Conservation (phyloP, 1,284 basidiomycete species). For the Pseudozyma sp. region DNA sequence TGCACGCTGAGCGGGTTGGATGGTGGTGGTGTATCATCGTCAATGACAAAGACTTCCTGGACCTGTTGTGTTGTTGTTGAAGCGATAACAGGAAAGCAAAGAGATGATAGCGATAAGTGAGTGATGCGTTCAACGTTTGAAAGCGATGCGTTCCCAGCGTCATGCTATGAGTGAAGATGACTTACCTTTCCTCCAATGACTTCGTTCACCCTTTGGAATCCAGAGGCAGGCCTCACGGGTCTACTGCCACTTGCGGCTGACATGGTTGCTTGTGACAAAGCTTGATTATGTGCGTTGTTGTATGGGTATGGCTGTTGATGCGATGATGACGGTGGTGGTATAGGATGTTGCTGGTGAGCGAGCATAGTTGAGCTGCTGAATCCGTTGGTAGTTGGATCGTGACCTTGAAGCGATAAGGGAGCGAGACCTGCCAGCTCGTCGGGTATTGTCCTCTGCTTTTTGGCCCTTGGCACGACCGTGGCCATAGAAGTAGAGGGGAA, state of each 20-base stretch:
- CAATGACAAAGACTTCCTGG: slow-evolving; percentile 57
- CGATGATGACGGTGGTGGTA: slow-evolving; percentile 23
- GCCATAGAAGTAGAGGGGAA: slow-evolving; percentile 28
- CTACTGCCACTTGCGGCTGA: slow-evolving; percentile 38
- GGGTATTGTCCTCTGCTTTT: slow-evolving; percentile 52
- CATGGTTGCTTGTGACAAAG: slow-evolving; percentile 22
- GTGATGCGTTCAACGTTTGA: not conserved
- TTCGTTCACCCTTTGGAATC: slow-evolving; percentile 56
- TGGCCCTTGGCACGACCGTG: slow-evolving; percentile 52
- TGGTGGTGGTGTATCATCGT: slow-evolving; percentile 55
- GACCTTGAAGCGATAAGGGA: slow-evolving; percentile 22
- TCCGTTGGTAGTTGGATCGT: slow-evolving; percentile 10
- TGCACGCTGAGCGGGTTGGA: slow-evolving; percentile 51
- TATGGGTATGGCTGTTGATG: slow-evolving; percentile 22
- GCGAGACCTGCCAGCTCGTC: slow-evolving; percentile 35
- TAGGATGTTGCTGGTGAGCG: slow-evolving; percentile 46
- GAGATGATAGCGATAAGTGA: not conserved
- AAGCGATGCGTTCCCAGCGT: too few relatives aligned
- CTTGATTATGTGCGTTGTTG: slow-evolving; percentile 3
- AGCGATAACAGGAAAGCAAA: not conserved
- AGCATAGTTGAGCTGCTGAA: slow-evolving; percentile 28
- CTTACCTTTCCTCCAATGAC: slow-evolving; percentile 59
- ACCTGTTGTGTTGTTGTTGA: slow-evolving; percentile 24
- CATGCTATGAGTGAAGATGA: not conserved
- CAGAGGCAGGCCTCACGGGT: slow-evolving; percentile 25